phyloP scores from a whole-genome alignment of 2,329 filamentous ascomycete species.

The Diaporthe sp. region DNA sequence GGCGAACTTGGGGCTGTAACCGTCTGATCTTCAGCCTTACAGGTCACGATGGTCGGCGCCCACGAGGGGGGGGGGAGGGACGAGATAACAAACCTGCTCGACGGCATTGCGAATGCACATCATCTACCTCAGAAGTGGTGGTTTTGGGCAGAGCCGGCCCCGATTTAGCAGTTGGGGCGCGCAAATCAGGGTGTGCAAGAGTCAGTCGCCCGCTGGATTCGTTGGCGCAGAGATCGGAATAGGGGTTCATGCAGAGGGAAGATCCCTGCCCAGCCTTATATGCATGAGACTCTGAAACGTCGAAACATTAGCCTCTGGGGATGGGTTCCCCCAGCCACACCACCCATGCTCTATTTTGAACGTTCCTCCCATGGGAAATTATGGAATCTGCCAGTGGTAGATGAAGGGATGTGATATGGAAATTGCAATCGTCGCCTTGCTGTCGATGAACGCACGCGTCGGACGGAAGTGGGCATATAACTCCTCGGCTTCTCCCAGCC shows the following conservation, averaged over 20 bases:
- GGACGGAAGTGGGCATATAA: constrained; percentile 13
- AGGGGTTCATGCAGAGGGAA: constrained; percentile 24
- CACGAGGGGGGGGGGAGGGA: neutral
- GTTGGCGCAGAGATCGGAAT: constrained; percentile 7
- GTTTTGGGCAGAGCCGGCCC: constrained; percentile 11
- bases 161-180: constrained; percentile 9
- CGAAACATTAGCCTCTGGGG: constrained; percentile 20
- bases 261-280: constrained; percentile 20
- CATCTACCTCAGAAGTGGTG: constrained; percentile 24
- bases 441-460: neutral
- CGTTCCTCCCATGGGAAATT: constrained; percentile 23
- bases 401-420: constrained; percentile 21
- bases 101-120: constrained; percentile 10
- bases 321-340: constrained; percentile 24
- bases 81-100: constrained; percentile 2
- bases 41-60: neutral
- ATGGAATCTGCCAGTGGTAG: neutral
- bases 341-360: constrained; percentile 5
- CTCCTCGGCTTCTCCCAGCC: neutral
- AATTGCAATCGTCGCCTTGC: neutral
- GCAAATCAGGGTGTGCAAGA: constrained; percentile 7
- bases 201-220: constrained; percentile 7
- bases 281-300: constrained; percentile 27
- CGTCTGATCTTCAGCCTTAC: constrained; percentile 27
- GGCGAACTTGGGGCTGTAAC: constrained; percentile 12